These are phyloP conservation scores for Aphanomyces invadans DNA, from an alignment of 352 stramenopile species.

Conservation along the genomic window DNA sequence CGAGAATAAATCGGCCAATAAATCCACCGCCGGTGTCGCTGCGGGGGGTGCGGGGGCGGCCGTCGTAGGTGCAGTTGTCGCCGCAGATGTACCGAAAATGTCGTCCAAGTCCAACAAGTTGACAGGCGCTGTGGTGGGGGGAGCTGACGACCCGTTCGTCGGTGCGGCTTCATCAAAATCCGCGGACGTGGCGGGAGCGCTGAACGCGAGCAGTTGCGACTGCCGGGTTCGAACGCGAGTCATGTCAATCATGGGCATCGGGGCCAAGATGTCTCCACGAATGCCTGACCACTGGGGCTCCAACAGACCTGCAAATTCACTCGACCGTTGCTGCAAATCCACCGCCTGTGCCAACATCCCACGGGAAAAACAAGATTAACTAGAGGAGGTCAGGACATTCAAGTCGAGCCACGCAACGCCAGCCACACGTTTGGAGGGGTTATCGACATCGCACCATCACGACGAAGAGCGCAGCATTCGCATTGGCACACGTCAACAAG, in stretches of 20 bases:
- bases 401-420: no score
- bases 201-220: slow-evolving; percentile 34
- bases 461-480: no score
- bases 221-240: slow-evolving; percentile 68
- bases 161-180: slow-evolving; percentile 13
- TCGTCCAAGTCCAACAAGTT: slow-evolving; percentile 94
- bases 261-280: slow-evolving; percentile 83
- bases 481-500: no score
- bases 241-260: slow-evolving; percentile 93
- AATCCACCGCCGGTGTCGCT: slow-evolving; percentile 54
- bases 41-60: slow-evolving; percentile 25
- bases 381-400: no score
- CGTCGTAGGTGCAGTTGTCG: slow-evolving; percentile 4
- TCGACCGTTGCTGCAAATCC: slow-evolving; percentile 95
- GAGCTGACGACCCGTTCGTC: slow-evolving; percentile 19
- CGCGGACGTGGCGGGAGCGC: slow-evolving; percentile 24
- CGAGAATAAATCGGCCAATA: slow-evolving; percentile 94
- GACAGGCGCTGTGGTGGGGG: slow-evolving; percentile 22
- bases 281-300: slow-evolving; percentile 60
- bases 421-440: no score
- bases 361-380: not conserved
- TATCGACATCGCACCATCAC: no score
- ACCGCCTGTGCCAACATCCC: slow-evolving; percentile 35
- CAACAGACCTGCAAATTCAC: slow-evolving; percentile 91
- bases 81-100: slow-evolving; percentile 84